Evolutionary conservation across 2,329 filamentous ascomycete species (phyloP).

Genomic region (Botrytis aclada): DNA sequence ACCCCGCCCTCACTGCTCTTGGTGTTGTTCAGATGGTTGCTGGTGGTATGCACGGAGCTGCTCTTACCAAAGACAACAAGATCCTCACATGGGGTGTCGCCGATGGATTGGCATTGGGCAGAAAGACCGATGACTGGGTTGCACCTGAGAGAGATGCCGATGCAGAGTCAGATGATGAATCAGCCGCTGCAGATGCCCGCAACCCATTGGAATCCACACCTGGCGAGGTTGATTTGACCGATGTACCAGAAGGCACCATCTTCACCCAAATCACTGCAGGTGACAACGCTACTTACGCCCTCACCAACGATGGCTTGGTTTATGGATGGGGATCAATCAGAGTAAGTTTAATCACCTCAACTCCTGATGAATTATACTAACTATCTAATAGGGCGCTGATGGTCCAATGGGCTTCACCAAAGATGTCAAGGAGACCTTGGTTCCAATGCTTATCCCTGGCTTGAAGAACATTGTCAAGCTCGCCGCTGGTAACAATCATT

Average conservation of each 20-base stretch:
- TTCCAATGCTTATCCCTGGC: slow-evolving; percentile 51
- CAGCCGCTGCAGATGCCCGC: slow-evolving; percentile 53
- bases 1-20: slow-evolving; percentile 56
- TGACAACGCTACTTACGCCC: slow-evolving; percentile 72
- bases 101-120: slow-evolving; percentile 75
- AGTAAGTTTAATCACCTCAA: slow-evolving; percentile 41
- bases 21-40: slow-evolving; percentile 72
- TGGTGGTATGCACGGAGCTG: slow-evolving; percentile 78
- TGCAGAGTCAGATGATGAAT: slow-evolving; percentile 43
- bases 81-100: slow-evolving; percentile 86
- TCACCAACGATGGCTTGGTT: slow-evolving; percentile 72
- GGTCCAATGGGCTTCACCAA: slow-evolving; percentile 56
- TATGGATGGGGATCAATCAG: slow-evolving; percentile 84
- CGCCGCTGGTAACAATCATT: slow-evolving; percentile 55
- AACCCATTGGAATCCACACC: slow-evolving; percentile 52
- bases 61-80: slow-evolving; percentile 73
- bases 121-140: slow-evolving; percentile 64
- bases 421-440: neutral
- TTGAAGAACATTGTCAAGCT: slow-evolving; percentile 54
- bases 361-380: slow-evolving; percentile 13
- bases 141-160: slow-evolving; percentile 57
- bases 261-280: slow-evolving; percentile 68
- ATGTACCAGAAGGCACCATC: slow-evolving; percentile 51
- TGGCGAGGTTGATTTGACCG: slow-evolving; percentile 57
- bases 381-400: slow-evolving; percentile 51